Base-by-base conservation (phyloP, 495 filamentous ascomycete species). In the Trichoderma orchidacearum region DNA sequence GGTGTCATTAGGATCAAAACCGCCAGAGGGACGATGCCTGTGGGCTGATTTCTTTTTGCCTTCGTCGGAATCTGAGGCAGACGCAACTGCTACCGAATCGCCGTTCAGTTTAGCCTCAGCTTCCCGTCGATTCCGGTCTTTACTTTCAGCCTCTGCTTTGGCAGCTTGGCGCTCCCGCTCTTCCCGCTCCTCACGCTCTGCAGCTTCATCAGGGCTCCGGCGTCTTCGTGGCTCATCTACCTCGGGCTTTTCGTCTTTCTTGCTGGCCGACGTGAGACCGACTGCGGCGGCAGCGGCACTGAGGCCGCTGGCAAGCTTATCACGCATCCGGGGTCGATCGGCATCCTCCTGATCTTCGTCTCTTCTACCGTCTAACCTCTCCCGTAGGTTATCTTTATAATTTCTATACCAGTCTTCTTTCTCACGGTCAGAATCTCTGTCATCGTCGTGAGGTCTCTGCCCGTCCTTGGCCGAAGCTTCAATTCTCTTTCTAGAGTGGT, bases 1-100 rank as follows among this genome's bases (percentile, higher is more conserved):
- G 12, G 75, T 67, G 61, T 81, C 72, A 17, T 72, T 79, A 12
- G 77, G 76, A 53, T 80, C 71, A 52, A 81, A 81, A 4, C 70
- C 59, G 21, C 68, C 63, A 0, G 70, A 67, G 15, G 62, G 60
- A 2, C 66, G 68, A 1, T 48, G 61, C 2, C 70, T 68, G 41
- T 71, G 70, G 7, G 57, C 56, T 25, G 59, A 28, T 17, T 38
- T 56, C 3, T 34, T 50, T 25, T 62, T 57, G 31, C 36, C 61
- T 3, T 57, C 61, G 5, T 66, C 60, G n/a, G 56, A 54, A 4
- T 60, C 57, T 15, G 63, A 63, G 53, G 56, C 30, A 25, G 61
- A 53, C 30, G 63, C 62, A 27, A 56, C 53, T 7, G 63, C 23
- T 21, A 17, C 41, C 41, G 41, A 48, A 8, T 64, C 62, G 18